Evolutionary conservation across 225 moss, liverwort and hornwort genomes (phyloP).

Genomic region (Neckera pumila): DNA sequence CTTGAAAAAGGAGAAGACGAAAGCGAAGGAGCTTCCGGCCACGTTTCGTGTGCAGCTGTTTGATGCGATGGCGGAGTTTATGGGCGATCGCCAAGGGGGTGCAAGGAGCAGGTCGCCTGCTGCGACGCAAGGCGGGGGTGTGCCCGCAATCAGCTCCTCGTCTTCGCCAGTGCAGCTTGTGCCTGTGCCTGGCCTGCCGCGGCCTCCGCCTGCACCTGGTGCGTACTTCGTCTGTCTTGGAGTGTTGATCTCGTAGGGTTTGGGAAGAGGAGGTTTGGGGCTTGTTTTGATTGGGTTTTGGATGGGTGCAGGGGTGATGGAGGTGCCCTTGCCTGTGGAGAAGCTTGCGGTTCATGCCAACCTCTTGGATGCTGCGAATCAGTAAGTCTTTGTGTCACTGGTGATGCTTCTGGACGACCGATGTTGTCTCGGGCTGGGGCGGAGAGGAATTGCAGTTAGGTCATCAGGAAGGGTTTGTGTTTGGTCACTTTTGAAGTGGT

Average conservation of each 20-base stretch:
- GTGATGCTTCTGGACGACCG: neutral
- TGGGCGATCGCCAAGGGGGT: constrained; percentile 43
- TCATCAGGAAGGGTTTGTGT: neutral
- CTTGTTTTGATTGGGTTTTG: neutral
- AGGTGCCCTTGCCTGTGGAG: constrained; percentile 40
- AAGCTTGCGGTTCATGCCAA: constrained; percentile 34
- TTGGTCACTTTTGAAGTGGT: neutral
- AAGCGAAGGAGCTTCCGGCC: constrained; percentile 54
- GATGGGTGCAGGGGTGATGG: constrained; percentile 19
- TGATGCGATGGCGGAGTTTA: constrained; percentile 56
- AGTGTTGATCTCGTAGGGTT: neutral
- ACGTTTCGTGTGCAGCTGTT: constrained; percentile 56
- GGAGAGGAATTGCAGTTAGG: neutral
- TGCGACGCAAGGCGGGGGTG: neutral
- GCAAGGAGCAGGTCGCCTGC: constrained; percentile 37
- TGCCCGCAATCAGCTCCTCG: neutral
- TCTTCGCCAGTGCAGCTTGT: neutral
- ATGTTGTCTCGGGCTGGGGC: neutral
- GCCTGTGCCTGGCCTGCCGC: constrained; percentile 20
- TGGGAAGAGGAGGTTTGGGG: neutral
- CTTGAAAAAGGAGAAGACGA: constrained; percentile 60
- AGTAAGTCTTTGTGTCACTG: constrained; percentile 13
- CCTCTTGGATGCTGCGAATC: constrained; percentile 32
- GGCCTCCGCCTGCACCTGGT: constrained; percentile 32
- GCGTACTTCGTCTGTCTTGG: neutral